Base-by-base conservation (phyloP, 306 rosid genomes). In the Fagus crenata region DNA sequence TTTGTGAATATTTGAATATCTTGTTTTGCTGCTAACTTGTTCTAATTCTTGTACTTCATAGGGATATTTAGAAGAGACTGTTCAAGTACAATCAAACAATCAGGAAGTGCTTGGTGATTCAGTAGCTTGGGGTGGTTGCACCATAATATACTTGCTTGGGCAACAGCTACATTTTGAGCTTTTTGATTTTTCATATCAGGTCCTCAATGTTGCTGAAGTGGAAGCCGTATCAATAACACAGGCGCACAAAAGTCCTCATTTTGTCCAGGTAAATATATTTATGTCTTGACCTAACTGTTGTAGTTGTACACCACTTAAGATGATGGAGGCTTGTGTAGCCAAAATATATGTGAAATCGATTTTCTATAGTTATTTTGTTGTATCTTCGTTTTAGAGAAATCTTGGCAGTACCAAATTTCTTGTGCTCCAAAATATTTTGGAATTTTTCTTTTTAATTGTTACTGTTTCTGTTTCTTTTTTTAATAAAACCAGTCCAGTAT, bases 61-160 rank as follows among this genome's bases (percentile, higher is more conserved):
- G 97, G 96, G 96, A 78, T 90, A 92, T 76, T 77, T 95, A 72
- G 2, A 70, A 86, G 61, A 93, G 86, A 89, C 91, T 73, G 84
- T 81, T 55, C 93, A 87, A 60, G 86, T 77, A 84, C 73, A 86
- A 67, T 84, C 97, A 83, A 88, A 76, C 84, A 88, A 83, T 83
- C 90, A 80, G 64, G 96, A 92, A 83, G 79, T 76, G 87, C 89
- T 95, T 75, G 98, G 98, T 75, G 98, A 95, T 84, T 95, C 98
- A 54, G 87, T 90, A n/a, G 97, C 98, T 53, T 95, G 98, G 98
- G 98, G 98, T 33, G 98, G 96, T 76, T 95, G 98, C 89, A 95
- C 98, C 77, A 82, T 95, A 75, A 90, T 95, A 77, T 92, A 95
- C 85, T 84, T 95, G 90, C 97, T 95, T 63, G 98, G 98, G 73